Evolutionary conservation across 106 monocot species (phyloP).

Genomic region (Dendrobium huoshanense): DNA sequence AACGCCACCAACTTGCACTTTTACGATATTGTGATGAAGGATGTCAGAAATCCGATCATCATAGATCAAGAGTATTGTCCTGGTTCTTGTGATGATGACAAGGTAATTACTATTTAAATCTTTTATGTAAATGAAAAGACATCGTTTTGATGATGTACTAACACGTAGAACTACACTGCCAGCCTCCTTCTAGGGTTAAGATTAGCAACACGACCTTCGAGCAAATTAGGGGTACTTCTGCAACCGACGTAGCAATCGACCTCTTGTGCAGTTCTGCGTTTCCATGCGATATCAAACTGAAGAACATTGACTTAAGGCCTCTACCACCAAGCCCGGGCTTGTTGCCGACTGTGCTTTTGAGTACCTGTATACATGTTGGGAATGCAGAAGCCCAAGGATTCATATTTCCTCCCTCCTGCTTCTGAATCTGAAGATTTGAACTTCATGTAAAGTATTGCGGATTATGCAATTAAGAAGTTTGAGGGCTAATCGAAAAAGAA

Average conservation of each 20-base stretch:
- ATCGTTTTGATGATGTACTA: neutral
- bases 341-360: neutral
- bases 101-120: neutral
- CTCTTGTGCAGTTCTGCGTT: neutral
- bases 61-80: slow-evolving; percentile 4
- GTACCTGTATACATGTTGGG: neutral
- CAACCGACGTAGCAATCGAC: slow-evolving; percentile 1
- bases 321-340: neutral
- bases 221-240: slow-evolving; percentile 6
- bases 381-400: neutral
- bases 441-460: neutral
- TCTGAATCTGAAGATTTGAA: neutral
- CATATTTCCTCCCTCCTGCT: slow-evolving; percentile 3
- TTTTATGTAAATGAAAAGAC: too few relatives aligned
- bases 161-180: neutral
- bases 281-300: neutral
- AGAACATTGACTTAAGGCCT: neutral
- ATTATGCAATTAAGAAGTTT: too few relatives aligned
- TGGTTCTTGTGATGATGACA: neutral
- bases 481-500: too few relatives aligned
- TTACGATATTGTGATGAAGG: neutral
- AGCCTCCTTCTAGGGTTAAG: slow-evolving; percentile 6
- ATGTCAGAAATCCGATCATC: neutral
- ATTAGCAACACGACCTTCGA: slow-evolving; percentile 6
- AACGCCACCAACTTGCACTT: neutral